Evolutionary conservation across 371 early-diverging fungal genomes (phyloP).

Genomic region (Syncephalis plumigaleata): DNA sequence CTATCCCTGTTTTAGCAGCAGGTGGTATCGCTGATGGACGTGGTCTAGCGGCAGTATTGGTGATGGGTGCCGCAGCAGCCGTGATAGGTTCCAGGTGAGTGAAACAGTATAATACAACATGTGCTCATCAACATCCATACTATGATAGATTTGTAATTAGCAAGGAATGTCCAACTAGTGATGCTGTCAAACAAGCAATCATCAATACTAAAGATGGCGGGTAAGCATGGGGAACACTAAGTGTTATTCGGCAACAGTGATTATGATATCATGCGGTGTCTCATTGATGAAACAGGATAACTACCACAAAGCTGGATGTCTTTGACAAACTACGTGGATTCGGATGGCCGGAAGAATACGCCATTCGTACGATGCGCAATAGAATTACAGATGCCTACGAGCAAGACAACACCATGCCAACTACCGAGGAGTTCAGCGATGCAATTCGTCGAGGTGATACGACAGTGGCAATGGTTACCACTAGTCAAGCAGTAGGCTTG

Average conservation of each 20-base stretch:
- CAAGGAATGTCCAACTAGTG: constrained; percentile 8
- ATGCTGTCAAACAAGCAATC: constrained; percentile 9
- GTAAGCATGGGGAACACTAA: no score
- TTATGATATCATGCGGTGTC: no score
- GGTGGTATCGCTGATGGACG: constrained; percentile 63
- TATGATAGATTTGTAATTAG: constrained; percentile 1
- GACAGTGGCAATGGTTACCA: no score
- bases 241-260: no score
- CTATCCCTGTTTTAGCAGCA: constrained; percentile 49
- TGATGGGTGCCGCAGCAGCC: constrained; percentile 44
- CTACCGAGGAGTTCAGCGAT: no score
- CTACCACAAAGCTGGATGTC: constrained; percentile 12
- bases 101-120: no score
- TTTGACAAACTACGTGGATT: constrained; percentile 13
- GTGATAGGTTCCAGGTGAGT: constrained; percentile 13
- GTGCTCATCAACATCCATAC: constrained; percentile 3
- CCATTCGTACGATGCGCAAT: no score
- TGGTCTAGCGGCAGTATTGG: constrained; percentile 49
- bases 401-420: no score
- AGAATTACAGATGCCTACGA: no score
- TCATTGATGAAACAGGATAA: background rate
- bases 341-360: no score
- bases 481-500: no score
- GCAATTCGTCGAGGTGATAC: no score
- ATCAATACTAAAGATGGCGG: constrained; percentile 10